Percentiles rank a stretch among this genome's conserved stretches.
These are phyloP conservation scores for Spathaspora boniae DNA, from an alignment of 805 yeast species.

Conservation along the genomic window DNA sequence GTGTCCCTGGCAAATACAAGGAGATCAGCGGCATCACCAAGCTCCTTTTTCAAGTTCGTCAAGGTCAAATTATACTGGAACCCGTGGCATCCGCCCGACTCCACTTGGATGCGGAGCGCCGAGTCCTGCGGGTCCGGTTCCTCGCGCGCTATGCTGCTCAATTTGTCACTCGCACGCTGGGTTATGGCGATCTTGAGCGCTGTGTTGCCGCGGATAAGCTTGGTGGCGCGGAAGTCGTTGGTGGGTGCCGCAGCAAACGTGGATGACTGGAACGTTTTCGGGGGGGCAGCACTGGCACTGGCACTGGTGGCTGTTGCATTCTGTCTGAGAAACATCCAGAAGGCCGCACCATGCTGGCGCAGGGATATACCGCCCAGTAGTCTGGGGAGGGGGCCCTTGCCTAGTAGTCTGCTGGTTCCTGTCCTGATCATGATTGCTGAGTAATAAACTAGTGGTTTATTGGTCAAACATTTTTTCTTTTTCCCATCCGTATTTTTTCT, in stretches of 20 bases:
- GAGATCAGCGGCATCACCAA: slow-evolving; percentile 23
- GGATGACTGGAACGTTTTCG: background rate
- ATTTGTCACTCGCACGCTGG: slow-evolving; percentile 46
- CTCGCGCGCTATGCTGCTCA: slow-evolving; percentile 46
- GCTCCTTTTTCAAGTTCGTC: slow-evolving; percentile 38
- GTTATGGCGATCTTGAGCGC: slow-evolving; percentile 45
- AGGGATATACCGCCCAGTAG: no score
- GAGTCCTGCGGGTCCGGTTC: slow-evolving; percentile 53
- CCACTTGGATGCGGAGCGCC: slow-evolving; percentile 75
- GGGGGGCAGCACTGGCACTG: background rate
- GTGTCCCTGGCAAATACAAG: slow-evolving; percentile 63
- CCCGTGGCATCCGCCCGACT: slow-evolving; percentile 98
- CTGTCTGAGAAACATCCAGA: background rate
- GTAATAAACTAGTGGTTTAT: no score
- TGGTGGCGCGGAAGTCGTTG: slow-evolving; percentile 32
- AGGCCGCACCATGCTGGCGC: no score
- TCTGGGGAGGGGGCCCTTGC: no score
- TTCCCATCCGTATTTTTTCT: background rate
- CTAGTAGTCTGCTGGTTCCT: no score
- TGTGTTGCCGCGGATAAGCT: slow-evolving; percentile 32
- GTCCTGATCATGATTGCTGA: no score
- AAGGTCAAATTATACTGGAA: slow-evolving; percentile 82
- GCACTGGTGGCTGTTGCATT: background rate
- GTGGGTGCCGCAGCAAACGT: slow-evolving; percentile 5
- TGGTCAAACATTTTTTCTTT: no score